Evolutionary conservation across 768 basidiomycete species (phyloP), one percentile per base, ranked within the genome.

Genomic region (Amanita inopinata): DNA sequence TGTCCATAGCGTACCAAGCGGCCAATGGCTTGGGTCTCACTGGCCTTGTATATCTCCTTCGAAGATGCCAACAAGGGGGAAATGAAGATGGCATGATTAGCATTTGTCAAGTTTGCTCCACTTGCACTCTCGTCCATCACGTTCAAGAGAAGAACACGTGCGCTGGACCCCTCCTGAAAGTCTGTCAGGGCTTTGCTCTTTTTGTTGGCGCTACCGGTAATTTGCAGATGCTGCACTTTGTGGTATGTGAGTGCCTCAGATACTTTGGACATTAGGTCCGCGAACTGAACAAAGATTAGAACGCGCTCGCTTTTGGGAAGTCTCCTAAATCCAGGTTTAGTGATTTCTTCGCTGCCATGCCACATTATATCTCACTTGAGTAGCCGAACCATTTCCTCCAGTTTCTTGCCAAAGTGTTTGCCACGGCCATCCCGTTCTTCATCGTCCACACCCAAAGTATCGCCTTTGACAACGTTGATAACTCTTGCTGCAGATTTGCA

Each of bases 101-200:
- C 93, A 25, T 76, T 79, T 2, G 92, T 96, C 56, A 97, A 63
- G 58, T 97, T 97, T 50, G 86, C 85, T 33, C 89, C 89, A 46
- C 86, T 87, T n/a, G 89, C 87, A 48, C 87, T 91, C 61, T 93
- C 90, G 60, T 94, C 90, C 78, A 87, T 91, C 49, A 94, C 85
- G 52, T 90, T 90, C 48, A 97, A 65, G 41, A 97, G 69, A 34
- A 97, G 68, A 11, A 92, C 90, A 23, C 81, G 76, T 51, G 86
- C 85, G 45, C 73, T 65, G 53, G 81, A 77, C 33, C 78, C 68
- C 43, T 83, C 78, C 61, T 97, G 93, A 73, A 93, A 97, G 52
- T 71, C 74, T 51, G 88, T 83, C 33, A 97, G 66, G 44, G 78
- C 82, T 54, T 85, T 86, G 60, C 85, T 88, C 67, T 83, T 85